These are phyloP conservation scores for Beauveria sp. DNA, from an alignment of 2,329 filamentous ascomycete species.

Conservation along the genomic window DNA sequence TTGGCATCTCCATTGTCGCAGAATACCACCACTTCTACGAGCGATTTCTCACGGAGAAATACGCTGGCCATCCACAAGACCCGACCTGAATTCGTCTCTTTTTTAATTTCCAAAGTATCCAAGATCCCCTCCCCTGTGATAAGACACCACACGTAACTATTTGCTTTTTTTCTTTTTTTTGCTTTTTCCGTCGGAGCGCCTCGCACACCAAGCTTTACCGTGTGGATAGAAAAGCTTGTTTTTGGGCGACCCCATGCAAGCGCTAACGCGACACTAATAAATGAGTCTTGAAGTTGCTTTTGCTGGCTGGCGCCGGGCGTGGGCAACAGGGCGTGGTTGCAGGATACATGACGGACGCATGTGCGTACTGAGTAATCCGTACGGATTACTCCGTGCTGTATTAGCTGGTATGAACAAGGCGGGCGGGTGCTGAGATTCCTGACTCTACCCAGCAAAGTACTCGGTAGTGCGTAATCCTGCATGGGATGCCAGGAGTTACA, in stretches of 20 bases:
- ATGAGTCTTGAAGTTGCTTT: neutral
- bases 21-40: neutral
- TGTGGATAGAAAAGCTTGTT: conserved; percentile 8
- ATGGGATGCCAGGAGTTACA: neutral
- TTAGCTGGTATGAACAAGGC: too few relatives aligned
- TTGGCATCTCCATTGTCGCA: neutral
- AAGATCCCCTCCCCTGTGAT: neutral
- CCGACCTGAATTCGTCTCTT: too few relatives aligned
- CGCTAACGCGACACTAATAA: neutral
- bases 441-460: neutral
- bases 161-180: neutral
- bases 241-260: conserved; percentile 1
- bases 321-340: neutral
- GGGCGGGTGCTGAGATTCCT: neutral
- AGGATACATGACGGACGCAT: neutral
- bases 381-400: too few relatives aligned
- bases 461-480: neutral
- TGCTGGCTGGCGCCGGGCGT: neutral
- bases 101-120: neutral
- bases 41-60: too few relatives aligned
- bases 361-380: too few relatives aligned
- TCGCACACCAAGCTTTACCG: neutral
- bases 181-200: neutral
- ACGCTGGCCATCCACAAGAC: too few relatives aligned
- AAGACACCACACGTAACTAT: neutral